These are phyloP conservation scores for Phytophthora pisi DNA, from an alignment of 352 stramenopile genomes.

Conservation along the genomic window DNA sequence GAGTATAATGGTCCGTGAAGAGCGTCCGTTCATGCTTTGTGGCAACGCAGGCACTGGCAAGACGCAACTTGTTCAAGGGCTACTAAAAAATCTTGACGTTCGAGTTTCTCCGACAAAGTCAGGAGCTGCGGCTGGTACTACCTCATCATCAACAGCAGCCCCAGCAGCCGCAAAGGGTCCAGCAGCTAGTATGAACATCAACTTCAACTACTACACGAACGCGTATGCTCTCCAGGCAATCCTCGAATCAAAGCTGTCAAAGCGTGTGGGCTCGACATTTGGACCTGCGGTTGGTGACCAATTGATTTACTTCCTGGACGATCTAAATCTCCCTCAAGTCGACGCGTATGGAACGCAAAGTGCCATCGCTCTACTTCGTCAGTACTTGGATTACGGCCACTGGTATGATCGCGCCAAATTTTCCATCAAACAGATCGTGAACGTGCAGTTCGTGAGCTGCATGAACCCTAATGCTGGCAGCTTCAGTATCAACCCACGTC, in stretches of 20 bases:
- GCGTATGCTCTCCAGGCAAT: constrained; percentile 73
- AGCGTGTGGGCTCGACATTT: constrained; percentile 88
- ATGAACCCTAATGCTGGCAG: constrained; percentile 96
- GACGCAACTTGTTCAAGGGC: constrained; percentile 92
- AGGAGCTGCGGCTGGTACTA: constrained; percentile 9
- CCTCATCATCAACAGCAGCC: constrained; percentile 27
- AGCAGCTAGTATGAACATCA: constrained; percentile 73
- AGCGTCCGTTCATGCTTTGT: constrained; percentile 94
- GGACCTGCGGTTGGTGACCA: constrained; percentile 80
- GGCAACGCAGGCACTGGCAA: constrained; percentile 94
- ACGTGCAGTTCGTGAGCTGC: constrained; percentile 94
- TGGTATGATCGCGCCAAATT: constrained; percentile 96
- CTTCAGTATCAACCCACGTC: constrained; percentile 92
- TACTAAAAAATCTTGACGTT: constrained; percentile 64
- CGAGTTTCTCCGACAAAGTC: constrained; percentile 28
- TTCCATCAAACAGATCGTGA: constrained; percentile 91
- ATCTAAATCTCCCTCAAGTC: constrained; percentile 95
- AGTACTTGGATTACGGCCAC: constrained; percentile 95
- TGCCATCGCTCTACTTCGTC: constrained; percentile 92
- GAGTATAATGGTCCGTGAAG: constrained; percentile 91
- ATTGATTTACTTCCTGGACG: constrained; percentile 96
- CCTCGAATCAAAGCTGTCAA: constrained; percentile 89
- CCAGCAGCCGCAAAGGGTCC: constrained; percentile 30
- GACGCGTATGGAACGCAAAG: constrained; percentile 96
- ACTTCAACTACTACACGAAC: constrained; percentile 90